Conservation (phyloP, 768 basidiomycete genomes). For the Astraeus odoratus region DNA sequence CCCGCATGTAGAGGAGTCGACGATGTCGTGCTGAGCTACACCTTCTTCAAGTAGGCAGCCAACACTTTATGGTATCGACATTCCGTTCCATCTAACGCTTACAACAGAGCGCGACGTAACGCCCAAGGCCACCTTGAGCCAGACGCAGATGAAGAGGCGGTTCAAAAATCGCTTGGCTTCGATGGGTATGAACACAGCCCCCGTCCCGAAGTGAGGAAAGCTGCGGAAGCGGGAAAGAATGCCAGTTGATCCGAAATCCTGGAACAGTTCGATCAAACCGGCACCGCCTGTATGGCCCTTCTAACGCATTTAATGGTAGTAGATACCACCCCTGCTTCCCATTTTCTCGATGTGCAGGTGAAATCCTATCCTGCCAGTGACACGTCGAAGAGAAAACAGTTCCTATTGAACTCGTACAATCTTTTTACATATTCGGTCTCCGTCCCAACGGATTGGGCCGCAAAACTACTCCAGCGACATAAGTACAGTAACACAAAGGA, state of each 20-base stretch:
- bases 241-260: background rate
- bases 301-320: background rate
- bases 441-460: too few species aligned
- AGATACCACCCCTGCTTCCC: background rate
- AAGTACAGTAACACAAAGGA: too few species aligned
- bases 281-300: too few species aligned
- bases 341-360: too few species aligned
- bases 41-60: slow-evolving; percentile 81
- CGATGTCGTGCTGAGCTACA: slow-evolving; percentile 92
- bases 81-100: background rate
- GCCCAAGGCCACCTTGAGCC: slow-evolving; percentile 82
- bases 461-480: too few species aligned
- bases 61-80: background rate
- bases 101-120: slow-evolving; percentile 75
- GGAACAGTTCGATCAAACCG: background rate
- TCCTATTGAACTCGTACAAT: too few species aligned
- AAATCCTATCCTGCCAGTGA: too few species aligned
- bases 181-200: slow-evolving; percentile 48
- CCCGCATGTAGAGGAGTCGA: slow-evolving; percentile 81
- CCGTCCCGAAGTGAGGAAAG: slow-evolving; percentile 23
- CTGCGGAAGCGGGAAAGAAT: slow-evolving; percentile 1
- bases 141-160: slow-evolving; percentile 73
- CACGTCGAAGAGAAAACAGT: too few species aligned
- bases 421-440: too few species aligned
- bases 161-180: slow-evolving; percentile 79